Percentiles rank a stretch among this genome's conserved stretches.
Evolutionary conservation across 2,329 filamentous ascomycete species (phyloP).

Genomic region (Diaporthe australafricana): DNA sequence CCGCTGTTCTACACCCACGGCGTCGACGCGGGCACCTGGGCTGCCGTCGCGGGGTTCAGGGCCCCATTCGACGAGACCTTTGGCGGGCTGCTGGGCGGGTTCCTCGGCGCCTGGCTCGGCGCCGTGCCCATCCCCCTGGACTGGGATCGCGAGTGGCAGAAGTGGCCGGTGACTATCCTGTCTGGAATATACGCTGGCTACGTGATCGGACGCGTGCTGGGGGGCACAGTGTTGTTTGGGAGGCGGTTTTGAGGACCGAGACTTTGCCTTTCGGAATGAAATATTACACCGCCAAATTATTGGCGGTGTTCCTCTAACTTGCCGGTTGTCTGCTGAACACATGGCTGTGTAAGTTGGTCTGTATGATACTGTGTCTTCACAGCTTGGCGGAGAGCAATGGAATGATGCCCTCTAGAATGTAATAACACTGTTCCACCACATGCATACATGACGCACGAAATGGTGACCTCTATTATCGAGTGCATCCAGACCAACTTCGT

Average conservation of each 20-base stretch:
- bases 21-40: slow-evolving; percentile 78
- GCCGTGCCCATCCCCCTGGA: slow-evolving; percentile 96
- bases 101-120: slow-evolving; percentile 89
- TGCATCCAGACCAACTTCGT: too few species aligned
- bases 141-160: slow-evolving; percentile 99
- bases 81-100: slow-evolving; percentile 81
- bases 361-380: slow-evolving; percentile 7
- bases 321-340: not conserved
- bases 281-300: not conserved
- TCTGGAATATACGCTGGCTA: slow-evolving; percentile 86
- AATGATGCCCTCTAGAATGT: slow-evolving; percentile 26
- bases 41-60: slow-evolving; percentile 73
- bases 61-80: slow-evolving; percentile 86
- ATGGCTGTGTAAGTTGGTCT: not conserved
- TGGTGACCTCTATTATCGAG: too few species aligned
- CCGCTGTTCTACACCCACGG: slow-evolving; percentile 90
- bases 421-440: not conserved
- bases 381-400: not conserved
- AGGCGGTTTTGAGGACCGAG: slow-evolving; percentile 50
- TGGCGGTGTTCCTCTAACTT: not conserved
- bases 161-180: slow-evolving; percentile 93
- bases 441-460: not conserved
- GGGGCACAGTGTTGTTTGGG: slow-evolving; percentile 62
- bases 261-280: too few species aligned
- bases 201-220: slow-evolving; percentile 74